These are phyloP conservation scores for Phytophthora litchii DNA, from an alignment of 352 stramenopile species.

Conservation along the genomic window DNA sequence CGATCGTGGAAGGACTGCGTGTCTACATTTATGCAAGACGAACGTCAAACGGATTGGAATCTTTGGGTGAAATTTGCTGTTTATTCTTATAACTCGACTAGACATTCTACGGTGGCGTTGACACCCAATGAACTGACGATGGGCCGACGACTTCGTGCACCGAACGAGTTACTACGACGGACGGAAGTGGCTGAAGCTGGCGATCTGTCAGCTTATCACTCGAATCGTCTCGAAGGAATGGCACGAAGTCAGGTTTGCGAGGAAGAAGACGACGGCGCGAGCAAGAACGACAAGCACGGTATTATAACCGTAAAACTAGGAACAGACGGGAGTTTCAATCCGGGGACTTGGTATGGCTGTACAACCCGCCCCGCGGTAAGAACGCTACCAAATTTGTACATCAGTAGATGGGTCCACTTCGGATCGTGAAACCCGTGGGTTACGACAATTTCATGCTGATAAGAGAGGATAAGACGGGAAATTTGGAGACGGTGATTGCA, in stretches of 20 bases:
- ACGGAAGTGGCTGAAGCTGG: background rate
- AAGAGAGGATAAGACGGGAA: background rate
- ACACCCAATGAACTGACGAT: conserved; percentile 1
- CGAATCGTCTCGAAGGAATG: background rate
- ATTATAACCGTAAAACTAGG: background rate
- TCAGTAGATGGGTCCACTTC: background rate
- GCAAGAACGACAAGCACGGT: background rate
- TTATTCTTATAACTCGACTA: background rate
- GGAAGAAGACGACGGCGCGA: background rate
- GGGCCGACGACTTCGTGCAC: background rate
- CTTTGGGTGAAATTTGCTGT: conserved; percentile 1
- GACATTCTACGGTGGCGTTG: background rate
- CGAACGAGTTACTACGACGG: background rate
- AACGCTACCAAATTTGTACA: background rate
- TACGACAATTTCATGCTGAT: conserved; percentile 1
- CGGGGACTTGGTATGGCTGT: conserved; percentile 5
- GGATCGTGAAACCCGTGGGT: background rate
- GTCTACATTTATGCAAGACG: background rate
- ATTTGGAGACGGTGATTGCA: background rate
- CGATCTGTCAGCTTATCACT: background rate
- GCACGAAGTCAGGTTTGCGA: background rate
- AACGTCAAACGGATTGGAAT: background rate
- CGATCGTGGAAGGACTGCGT: conserved; percentile 21
- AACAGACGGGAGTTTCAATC: background rate
- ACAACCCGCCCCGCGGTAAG: background rate